Percentiles rank a stretch among this genome's conserved stretches.
Evolutionary conservation across 106 monocot genomes (phyloP).

Genomic region (Dendrobium officinale): DNA sequence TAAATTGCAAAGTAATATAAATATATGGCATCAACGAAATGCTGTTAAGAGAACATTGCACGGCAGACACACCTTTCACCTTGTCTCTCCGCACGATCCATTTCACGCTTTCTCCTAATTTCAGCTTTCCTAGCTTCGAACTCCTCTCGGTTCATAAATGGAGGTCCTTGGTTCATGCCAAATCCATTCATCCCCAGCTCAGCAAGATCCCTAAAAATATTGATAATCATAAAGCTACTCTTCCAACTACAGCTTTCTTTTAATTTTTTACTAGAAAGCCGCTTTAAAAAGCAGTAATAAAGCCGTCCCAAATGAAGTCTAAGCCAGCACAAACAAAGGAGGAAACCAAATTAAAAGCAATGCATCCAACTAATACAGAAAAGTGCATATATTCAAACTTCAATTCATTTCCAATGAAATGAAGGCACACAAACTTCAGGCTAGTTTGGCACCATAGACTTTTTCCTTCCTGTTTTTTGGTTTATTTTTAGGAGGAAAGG

Average conservation of each 20-base stretch:
- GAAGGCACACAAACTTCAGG: no score
- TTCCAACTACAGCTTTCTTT: not conserved
- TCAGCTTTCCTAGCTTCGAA: slow-evolving; percentile 67
- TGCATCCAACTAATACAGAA: not conserved
- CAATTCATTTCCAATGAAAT: not conserved
- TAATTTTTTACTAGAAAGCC: no score
- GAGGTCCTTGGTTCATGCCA: slow-evolving; percentile 49
- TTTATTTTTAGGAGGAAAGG: no score
- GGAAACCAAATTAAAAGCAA: not conserved
- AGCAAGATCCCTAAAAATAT: slow-evolving; percentile 49
- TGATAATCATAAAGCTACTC: not conserved
- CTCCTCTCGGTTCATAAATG: slow-evolving; percentile 52
- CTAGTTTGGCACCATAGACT: no score
- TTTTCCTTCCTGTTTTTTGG: no score
- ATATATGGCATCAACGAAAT: not conserved
- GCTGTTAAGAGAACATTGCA: not conserved
- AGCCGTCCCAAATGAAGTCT: no score
- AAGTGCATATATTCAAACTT: not conserved
- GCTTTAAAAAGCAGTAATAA: no score
- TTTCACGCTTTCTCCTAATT: slow-evolving; percentile 45
- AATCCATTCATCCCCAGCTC: slow-evolving; percentile 48
- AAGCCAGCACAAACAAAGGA: not conserved
- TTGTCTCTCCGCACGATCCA: slow-evolving; percentile 25
- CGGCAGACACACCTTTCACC: slow-evolving; percentile 43
- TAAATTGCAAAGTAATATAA: not conserved